Conservation (phyloP, 2,329 filamentous ascomycete genomes). For the Fusarium incarnatum region DNA sequence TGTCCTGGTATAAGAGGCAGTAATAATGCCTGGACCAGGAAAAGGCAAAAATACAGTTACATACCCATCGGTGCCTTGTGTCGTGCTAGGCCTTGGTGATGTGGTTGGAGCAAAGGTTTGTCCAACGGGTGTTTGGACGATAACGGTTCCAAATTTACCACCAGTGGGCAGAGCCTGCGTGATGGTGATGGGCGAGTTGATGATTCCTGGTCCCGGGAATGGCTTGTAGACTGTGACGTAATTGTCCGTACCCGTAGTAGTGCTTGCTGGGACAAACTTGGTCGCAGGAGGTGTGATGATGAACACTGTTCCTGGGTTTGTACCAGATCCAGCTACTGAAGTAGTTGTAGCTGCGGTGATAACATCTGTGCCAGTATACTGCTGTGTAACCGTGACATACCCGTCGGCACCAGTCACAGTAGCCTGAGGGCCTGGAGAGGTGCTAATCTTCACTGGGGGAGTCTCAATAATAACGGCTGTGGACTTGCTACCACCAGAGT, state of each 20-base stretch:
- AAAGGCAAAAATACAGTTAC: slow-evolving; percentile 16
- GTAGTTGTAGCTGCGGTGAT: slow-evolving; percentile 30
- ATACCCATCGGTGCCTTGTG: slow-evolving; percentile 8
- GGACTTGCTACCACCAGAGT: background rate
- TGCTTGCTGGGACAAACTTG: slow-evolving; percentile 17
- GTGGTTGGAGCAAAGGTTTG: background rate
- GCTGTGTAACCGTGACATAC: slow-evolving; percentile 9
- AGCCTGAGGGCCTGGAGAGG: background rate
- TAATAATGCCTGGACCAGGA: slow-evolving; percentile 18
- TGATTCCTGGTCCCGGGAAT: slow-evolving; percentile 26
- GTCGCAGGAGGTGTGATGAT: slow-evolving; percentile 26
- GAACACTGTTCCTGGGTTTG: slow-evolving; percentile 25
- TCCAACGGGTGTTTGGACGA: slow-evolving; percentile 13
- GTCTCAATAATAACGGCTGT: slow-evolving; percentile 26
- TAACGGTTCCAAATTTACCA: slow-evolving; percentile 22
- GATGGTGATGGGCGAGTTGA: slow-evolving; percentile 29
- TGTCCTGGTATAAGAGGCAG: slow-evolving; percentile 6
- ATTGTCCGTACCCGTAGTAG: slow-evolving; percentile 16
- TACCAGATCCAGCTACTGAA: slow-evolving; percentile 19
- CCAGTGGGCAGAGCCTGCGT: slow-evolving; percentile 12
- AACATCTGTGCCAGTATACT: slow-evolving; percentile 11
- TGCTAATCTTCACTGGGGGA: slow-evolving; percentile 10
- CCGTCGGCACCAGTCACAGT: slow-evolving; percentile 5
- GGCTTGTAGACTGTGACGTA: slow-evolving; percentile 33
- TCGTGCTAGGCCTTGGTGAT: background rate